phyloP scores from a whole-genome alignment of 106 monocot genomes.

The Dendrobium chrysotoxum region DNA sequence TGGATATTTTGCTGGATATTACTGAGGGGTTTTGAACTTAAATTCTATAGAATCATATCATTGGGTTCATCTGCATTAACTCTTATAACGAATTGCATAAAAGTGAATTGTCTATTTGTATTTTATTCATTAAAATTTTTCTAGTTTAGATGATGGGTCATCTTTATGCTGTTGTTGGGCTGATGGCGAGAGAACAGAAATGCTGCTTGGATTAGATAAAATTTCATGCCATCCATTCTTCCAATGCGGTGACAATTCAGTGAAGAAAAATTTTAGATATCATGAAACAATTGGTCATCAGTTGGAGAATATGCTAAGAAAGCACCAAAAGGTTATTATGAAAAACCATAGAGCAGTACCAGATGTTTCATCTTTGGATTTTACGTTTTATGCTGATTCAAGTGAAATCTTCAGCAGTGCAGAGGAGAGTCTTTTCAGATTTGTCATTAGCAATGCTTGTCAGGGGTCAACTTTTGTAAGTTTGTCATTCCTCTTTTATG shows the following conservation, averaged over 20 bases:
- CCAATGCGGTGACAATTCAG: conserved; percentile 2
- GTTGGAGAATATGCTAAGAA: conserved; percentile 53
- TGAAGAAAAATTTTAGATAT: not conserved
- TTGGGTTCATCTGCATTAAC: not conserved
- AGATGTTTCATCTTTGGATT: conserved; percentile 34
- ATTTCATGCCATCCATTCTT: conserved; percentile 18
- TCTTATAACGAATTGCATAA: not conserved
- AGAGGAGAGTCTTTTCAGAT: conserved; percentile 59
- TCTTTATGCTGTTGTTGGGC: conserved; percentile 81
- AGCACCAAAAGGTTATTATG: conserved; percentile 45
- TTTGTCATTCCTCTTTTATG: not conserved
- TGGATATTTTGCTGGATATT: too few relatives aligned
- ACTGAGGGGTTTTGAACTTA: too few relatives aligned
- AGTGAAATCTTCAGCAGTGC: conserved; percentile 34
- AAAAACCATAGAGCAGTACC: conserved; percentile 34
- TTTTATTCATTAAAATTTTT: conserved; percentile 7
- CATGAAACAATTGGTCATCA: conserved; percentile 29
- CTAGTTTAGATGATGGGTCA: conserved; percentile 73
- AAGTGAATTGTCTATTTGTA: not conserved
- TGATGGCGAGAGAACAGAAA: conserved; percentile 39
- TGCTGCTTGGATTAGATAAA: conserved; percentile 57
- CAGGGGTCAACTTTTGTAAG: conserved; percentile 58
- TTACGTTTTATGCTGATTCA: conserved; percentile 35
- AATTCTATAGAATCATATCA: not conserved
- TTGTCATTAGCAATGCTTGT: conserved; percentile 50